A percentile compares a stretch with the other conserved stretches of the same genome.
phyloP scores from a whole-genome alignment of 176 grass and related monocot species.

The Saccharum officinarum region DNA sequence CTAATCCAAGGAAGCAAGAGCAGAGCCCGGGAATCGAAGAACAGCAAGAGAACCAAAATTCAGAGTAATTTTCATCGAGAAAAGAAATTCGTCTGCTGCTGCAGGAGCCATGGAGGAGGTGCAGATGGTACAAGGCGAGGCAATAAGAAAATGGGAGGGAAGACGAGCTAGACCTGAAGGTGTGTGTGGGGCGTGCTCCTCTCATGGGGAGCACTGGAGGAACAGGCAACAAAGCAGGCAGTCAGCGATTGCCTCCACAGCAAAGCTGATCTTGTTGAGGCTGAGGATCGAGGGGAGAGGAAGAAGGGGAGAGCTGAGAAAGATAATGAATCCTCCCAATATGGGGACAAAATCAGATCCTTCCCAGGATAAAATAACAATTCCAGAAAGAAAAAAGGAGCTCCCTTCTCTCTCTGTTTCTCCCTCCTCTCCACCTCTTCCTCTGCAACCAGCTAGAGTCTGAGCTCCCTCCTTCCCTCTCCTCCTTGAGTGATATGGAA shows the following conservation, averaged over 20 bases:
- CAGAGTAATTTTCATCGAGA: slow-evolving; percentile 14
- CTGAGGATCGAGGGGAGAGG: background rate
- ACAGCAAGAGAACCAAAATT: slow-evolving; percentile 27
- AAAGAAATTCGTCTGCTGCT: background rate
- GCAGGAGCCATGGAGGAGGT: background rate
- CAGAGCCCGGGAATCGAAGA: slow-evolving; percentile 3
- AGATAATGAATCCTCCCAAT: slow-evolving; percentile 62
- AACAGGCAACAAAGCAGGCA: slow-evolving; percentile 7
- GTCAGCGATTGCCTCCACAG: slow-evolving; percentile 26
- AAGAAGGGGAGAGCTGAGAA: slow-evolving; percentile 1
- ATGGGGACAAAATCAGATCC: slow-evolving; percentile 71
- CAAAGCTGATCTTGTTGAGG: slow-evolving; percentile 39
- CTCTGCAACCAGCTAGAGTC: background rate
- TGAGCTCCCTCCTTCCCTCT: background rate
- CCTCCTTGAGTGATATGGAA: slow-evolving; percentile 18
- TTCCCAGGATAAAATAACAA: slow-evolving; percentile 57
- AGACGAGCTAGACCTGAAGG: slow-evolving; percentile 42
- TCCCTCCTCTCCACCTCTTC: background rate
- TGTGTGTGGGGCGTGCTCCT: slow-evolving; percentile 41
- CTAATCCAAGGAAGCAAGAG: slow-evolving; percentile 6
- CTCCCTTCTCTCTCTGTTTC: background rate
- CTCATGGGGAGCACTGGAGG: slow-evolving; percentile 39
- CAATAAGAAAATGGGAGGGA: slow-evolving; percentile 48
- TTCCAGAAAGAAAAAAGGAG: slow-evolving; percentile 44
- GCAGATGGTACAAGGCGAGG: slow-evolving; percentile 25